A percentile compares a stretch with the other conserved stretches of the same genome.
phyloP scores from a whole-genome alignment of 2,329 filamentous ascomycete species.

The Cladorrhinum sp. region DNA sequence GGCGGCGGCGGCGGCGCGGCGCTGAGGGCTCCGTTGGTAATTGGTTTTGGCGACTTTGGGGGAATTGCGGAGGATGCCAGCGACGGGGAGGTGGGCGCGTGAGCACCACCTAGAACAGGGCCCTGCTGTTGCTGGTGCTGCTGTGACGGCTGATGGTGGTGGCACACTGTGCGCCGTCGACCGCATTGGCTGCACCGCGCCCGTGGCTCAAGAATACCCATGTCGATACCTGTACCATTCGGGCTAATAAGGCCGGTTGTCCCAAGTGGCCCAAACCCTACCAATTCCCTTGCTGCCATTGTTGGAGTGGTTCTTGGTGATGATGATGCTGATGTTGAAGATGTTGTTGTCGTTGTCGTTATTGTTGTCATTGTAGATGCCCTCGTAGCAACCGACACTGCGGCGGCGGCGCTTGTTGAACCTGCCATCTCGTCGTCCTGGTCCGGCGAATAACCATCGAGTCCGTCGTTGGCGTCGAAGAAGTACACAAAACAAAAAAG shows the following conservation, averaged over 20 bases:
- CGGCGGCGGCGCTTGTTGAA: constrained; percentile 22
- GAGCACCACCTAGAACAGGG: neutral
- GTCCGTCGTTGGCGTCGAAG: constrained; percentile 7
- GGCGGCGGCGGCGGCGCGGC: constrained; percentile 21
- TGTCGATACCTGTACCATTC: constrained; percentile 18
- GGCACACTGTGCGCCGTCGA: constrained; percentile 25
- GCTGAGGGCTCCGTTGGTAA: constrained; percentile 27
- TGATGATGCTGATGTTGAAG: constrained; percentile 4
- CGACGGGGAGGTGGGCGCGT: constrained; percentile 13
- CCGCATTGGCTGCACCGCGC: constrained; percentile 28
- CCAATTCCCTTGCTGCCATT: constrained; percentile 13
- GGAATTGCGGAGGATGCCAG: constrained; percentile 7
- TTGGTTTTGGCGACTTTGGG: constrained; percentile 14
- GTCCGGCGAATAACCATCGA: constrained; percentile 23
- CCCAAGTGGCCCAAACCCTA: constrained; percentile 4
- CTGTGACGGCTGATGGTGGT: constrained; percentile 15
- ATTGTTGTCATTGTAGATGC: constrained; percentile 13
- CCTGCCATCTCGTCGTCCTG: constrained; percentile 22
- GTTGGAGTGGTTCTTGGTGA: constrained; percentile 3
- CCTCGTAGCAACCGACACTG: constrained; percentile 22
- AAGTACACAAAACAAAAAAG: too few species aligned
- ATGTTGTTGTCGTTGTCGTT: constrained; percentile 3
- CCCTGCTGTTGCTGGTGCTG: neutral
- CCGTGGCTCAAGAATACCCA: constrained; percentile 22
- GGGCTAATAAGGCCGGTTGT: constrained; percentile 2